Base-by-base conservation (phyloP, 495 filamentous ascomycete species). In the Evernia prunastri region DNA sequence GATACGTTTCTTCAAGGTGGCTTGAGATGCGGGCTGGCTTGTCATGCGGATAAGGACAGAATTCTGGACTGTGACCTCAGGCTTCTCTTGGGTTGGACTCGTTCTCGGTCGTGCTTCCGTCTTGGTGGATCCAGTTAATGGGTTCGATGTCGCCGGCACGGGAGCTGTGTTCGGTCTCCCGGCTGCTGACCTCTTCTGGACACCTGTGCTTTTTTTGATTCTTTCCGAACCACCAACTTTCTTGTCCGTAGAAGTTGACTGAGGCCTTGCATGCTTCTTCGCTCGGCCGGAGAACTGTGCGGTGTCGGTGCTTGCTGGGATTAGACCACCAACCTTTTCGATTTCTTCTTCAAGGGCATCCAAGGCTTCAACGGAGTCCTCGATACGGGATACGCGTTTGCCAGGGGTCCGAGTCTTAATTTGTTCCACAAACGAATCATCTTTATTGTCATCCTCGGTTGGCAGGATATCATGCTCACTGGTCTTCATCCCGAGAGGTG, bases 321-420 rank as follows among this genome's bases (percentile, higher is more conserved):
- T 59, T 10, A 58, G 33, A n/a, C 66, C 77, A 47, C 77, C 74
- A 54, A 85, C 74, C 42, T 80, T 74, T 65, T 88, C 86, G 12
- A 88, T 75, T 49, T 85, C 80, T 39, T 90, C 87, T 66, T 91
- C 86, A 39, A 90, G 79, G 58, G 79, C 79, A 70, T 90, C 87
- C 23, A 89, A 77, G 49, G 82, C 86, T 69, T 87, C 83, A 31
- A 89, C 80, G 35, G 86, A 86, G 65, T 89, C 86, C 72, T 87
- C 84, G 53, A 87, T 86, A n/a, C 82, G 81, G 35, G 79, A 78
- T 17, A 80, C 63, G 1, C 75, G 71, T 62, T 78, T 77, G 23
- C 73, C 69, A 29, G 77, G 77, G 12, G 78, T 75, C 60, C 76
- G 69, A 37, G 69, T 61, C 45, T 68, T 73, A 60, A 77, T 73